phyloP scores from a whole-genome alignment of 495 filamentous ascomycete genomes.

The Evansstolkia leycettana region DNA sequence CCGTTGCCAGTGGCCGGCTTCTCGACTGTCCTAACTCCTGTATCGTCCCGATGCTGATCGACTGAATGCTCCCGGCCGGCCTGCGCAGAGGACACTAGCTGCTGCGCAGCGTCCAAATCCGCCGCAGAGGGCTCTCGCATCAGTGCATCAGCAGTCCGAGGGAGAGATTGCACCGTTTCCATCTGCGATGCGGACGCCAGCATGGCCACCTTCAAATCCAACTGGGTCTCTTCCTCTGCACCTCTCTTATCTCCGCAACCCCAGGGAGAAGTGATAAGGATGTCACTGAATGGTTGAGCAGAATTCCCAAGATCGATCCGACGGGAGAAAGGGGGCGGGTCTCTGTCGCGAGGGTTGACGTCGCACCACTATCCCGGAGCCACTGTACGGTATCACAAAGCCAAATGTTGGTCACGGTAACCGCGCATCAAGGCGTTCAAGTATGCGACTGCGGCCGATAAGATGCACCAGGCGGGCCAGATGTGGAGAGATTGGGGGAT shows the following conservation, averaged over 20 bases:
- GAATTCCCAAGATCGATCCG: constrained; percentile 9
- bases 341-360: constrained; percentile 14
- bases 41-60: constrained; percentile 16
- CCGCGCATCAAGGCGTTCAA: not conserved
- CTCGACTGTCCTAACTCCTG: constrained; percentile 6
- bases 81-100: constrained; percentile 33
- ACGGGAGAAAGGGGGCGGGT: constrained; percentile 6
- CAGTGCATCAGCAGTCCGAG: constrained; percentile 17
- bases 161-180: constrained; percentile 29
- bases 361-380: constrained; percentile 26
- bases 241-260: not conserved
- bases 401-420: constrained; percentile 33
- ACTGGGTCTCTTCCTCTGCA: not conserved
- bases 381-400: constrained; percentile 28
- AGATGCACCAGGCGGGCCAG: constrained; percentile 9
- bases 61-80: constrained; percentile 28
- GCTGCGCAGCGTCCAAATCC: constrained; percentile 35
- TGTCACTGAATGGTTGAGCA: too few species aligned
- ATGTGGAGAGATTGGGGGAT: constrained; percentile 6
- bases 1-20: too few species aligned
- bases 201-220: constrained; percentile 17
- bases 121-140: constrained; percentile 32
- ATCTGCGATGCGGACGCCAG: constrained; percentile 29
- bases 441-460: constrained; percentile 11
- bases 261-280: too few species aligned